These are phyloP conservation scores for Vitis hybrid DNA, from an alignment of 177 flowering plant genomes.

Conservation along the genomic window DNA sequence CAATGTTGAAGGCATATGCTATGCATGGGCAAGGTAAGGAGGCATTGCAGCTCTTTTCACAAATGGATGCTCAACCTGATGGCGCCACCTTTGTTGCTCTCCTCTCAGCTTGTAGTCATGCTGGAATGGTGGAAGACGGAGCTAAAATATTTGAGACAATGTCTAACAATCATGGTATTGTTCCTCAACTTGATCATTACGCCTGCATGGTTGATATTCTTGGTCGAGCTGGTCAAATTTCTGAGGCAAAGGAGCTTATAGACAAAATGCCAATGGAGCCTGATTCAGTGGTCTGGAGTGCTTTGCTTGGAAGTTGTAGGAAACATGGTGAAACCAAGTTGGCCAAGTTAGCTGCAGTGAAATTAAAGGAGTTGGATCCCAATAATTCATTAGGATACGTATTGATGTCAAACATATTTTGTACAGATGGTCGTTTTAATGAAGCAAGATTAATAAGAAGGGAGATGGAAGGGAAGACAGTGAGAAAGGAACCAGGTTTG, in stretches of 20 bases:
- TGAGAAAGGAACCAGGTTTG: conserved; percentile 75
- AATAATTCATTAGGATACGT: conserved; percentile 60
- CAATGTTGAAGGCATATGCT: conserved; percentile 73
- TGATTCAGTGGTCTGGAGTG: conserved; percentile 76
- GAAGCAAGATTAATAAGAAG: conserved; percentile 52
- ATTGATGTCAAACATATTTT: conserved; percentile 66
- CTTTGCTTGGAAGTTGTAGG: conserved; percentile 69
- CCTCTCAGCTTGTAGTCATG: conserved; percentile 77
- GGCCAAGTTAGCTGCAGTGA: conserved; percentile 51
- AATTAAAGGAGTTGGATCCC: conserved; percentile 62
- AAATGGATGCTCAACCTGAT: conserved; percentile 63
- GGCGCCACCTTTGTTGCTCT: conserved; percentile 68
- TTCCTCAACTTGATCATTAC: conserved; percentile 69
- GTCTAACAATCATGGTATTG: conserved; percentile 38
- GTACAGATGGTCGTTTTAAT: conserved; percentile 41
- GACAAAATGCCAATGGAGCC: conserved; percentile 63
- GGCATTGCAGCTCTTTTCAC: conserved; percentile 47
- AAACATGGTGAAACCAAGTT: conserved; percentile 57
- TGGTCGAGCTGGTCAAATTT: conserved; percentile 58
- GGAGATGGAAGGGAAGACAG: conserved; percentile 54
- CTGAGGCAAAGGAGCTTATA: conserved; percentile 58
- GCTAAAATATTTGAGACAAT: conserved; percentile 50
- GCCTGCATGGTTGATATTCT: conserved; percentile 79
- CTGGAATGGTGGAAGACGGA: conserved; percentile 69
- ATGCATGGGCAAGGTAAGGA: conserved; percentile 65